These are phyloP conservation scores for Pseudogymnoascus sp. DNA, from an alignment of 2,329 filamentous ascomycete genomes.

Conservation along the genomic window DNA sequence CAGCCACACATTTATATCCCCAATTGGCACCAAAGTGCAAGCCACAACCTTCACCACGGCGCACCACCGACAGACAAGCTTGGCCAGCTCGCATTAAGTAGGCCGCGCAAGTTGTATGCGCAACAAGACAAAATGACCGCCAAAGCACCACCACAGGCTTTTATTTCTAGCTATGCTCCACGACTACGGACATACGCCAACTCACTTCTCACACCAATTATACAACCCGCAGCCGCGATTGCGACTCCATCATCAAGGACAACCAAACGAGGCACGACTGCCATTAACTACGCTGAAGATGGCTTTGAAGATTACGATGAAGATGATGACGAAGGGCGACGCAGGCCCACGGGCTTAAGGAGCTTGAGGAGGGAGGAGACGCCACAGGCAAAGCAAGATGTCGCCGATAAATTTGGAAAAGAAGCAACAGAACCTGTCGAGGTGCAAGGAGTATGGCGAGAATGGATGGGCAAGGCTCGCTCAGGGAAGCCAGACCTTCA, in stretches of 20 bases:
- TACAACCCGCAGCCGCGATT: slow-evolving; percentile 60
- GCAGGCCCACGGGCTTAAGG: slow-evolving; percentile 69
- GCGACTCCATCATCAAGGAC: slow-evolving; percentile 64
- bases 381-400: slow-evolving; percentile 53
- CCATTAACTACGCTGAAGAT: slow-evolving; percentile 97
- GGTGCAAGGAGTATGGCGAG: slow-evolving; percentile 83
- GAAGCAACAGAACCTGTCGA: slow-evolving; percentile 72
- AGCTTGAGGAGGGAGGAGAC: slow-evolving; percentile 73
- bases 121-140: slow-evolving; percentile 16
- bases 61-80: background rate
- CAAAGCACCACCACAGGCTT: slow-evolving; percentile 64
- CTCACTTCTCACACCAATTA: slow-evolving; percentile 77
- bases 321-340: slow-evolving; percentile 64
- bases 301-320: slow-evolving; percentile 81
- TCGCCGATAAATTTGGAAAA: slow-evolving; percentile 72
- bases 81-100: background rate
- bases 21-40: background rate
- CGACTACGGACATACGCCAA: slow-evolving; percentile 87
- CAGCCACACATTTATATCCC: background rate
- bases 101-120: background rate
- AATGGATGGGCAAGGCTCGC: slow-evolving; percentile 80
- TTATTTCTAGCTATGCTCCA: slow-evolving; percentile 85
- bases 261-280: slow-evolving; percentile 94
- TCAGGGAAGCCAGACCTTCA: slow-evolving; percentile 50
- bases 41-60: background rate